Conservation (phyloP, 2,329 filamentous ascomycete species). For the Calonectria henricotiae region DNA sequence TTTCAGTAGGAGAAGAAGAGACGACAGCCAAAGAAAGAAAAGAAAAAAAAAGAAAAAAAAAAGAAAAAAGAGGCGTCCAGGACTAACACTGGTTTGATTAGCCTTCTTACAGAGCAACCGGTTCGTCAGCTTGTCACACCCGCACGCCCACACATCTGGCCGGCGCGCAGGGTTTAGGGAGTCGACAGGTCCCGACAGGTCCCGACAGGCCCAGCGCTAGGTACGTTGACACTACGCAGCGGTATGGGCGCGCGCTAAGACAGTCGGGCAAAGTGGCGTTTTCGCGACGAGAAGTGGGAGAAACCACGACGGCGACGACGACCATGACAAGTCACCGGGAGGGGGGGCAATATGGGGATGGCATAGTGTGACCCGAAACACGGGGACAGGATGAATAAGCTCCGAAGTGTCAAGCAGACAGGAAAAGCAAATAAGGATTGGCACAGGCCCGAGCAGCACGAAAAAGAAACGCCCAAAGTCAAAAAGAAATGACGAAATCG, state of each 20-base stretch:
- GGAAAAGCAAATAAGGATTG: neutral
- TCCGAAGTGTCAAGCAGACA: neutral
- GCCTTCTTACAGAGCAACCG: constrained; percentile 5
- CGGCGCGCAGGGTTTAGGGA: neutral
- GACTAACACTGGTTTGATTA: constrained; percentile 27
- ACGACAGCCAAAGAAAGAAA: neutral
- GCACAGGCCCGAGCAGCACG: neutral
- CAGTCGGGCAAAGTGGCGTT: neutral
- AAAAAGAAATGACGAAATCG: constrained; percentile 14
- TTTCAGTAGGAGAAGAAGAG: constrained; percentile 20
- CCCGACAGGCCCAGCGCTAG: constrained; percentile 1
- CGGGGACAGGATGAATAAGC: constrained; percentile 3
- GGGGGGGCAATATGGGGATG: too few relatives aligned
- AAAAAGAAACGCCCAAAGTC: constrained; percentile 1
- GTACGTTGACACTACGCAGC: neutral
- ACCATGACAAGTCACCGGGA: too few relatives aligned
- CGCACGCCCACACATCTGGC: neutral
- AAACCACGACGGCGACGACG: too few relatives aligned
- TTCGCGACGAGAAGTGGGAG: neutral
- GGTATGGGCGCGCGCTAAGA: neutral
- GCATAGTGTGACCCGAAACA: neutral
- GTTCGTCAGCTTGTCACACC: constrained; percentile 11
- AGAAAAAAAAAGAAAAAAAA: neutral
- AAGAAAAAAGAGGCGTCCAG: constrained; percentile 20
- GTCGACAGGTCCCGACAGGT: neutral